Evolutionary conservation across 495 filamentous ascomycete species (phyloP), one percentile per base, ranked within the genome.

Genomic region (Cladorrhinum samala): DNA sequence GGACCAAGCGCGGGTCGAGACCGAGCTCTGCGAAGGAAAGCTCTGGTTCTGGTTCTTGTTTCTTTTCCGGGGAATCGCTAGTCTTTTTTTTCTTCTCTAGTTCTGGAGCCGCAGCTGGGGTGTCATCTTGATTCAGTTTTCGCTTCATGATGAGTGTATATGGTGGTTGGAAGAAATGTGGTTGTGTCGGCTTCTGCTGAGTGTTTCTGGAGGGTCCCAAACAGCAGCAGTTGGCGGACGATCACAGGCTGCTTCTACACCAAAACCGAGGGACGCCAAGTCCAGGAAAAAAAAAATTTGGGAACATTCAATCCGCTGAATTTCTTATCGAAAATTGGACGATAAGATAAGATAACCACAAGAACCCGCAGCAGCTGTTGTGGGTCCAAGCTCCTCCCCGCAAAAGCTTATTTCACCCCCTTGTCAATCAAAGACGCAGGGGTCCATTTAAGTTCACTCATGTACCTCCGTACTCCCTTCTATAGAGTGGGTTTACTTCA

Each of bases 1-100:
- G 87, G 40, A 95, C 79, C 27, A 98, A 73, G 63, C 93, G 82
- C 3, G 88, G 70, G 65, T 98, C 93, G 45, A 98, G 81, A 46
- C 80, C 82, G 51, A 95, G 75, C 43, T 72, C 65, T 16, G 70
- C 65, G 57, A 88, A 87, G 6, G 75, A 67, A 9, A 51, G 52
- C 2, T 70, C 59, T 44, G 38, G 42, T 54, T 52, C 21, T 41
- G 42, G 30, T 51, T 58, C 21, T 54, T 51, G 27, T 50, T 50
- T 50, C 2, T 13, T 25, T 2, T 47, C 19, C 6, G 3, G 14
- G 14, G 21, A 17, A 8, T 47, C 11, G 9, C 24, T 47, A 8
- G 50, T 52, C n/a, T 41, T 44, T 20, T 54, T 60, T 16, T 56
- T 57, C 39, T 53, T 54, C 49, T 54, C 53, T 42, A 51, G 37